Conservation (phyloP, 2,329 filamentous ascomycete species). For the Mycosphaerella sp. region DNA sequence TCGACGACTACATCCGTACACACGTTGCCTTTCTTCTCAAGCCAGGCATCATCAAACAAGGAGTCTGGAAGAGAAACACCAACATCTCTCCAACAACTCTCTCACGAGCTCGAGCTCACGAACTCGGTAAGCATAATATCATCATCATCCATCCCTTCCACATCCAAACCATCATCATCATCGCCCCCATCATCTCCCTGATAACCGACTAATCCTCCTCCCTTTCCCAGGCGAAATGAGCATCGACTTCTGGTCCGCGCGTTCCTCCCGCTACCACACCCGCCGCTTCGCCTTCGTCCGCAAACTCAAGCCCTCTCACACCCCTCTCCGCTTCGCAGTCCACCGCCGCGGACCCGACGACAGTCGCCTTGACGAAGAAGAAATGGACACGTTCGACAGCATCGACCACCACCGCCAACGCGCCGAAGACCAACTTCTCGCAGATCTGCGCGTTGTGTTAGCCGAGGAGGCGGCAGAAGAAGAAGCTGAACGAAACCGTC, state of each 20-base stretch:
- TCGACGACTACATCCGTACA: constrained; percentile 36
- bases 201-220: background rate
- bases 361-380: constrained; percentile 34
- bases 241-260: constrained; percentile 40
- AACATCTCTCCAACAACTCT: constrained; percentile 34
- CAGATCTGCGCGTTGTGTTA: constrained; percentile 15
- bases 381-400: constrained; percentile 36
- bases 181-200: background rate
- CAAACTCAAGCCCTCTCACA: constrained; percentile 36
- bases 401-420: constrained; percentile 22
- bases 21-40: constrained; percentile 34
- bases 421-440: constrained; percentile 15
- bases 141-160: background rate
- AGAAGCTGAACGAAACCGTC: constrained; percentile 3
- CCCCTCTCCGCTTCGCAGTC: constrained; percentile 38
- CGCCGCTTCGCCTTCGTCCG: constrained; percentile 40
- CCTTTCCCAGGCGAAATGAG: constrained; percentile 38
- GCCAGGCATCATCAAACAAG: constrained; percentile 21
- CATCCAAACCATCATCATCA: background rate
- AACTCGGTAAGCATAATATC: constrained; percentile 32
- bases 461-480: constrained; percentile 9
- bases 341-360: constrained; percentile 31
- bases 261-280: constrained; percentile 36
- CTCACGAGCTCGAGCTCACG: constrained; percentile 33
- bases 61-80: constrained; percentile 35